Evolutionary conservation across 2,329 filamentous ascomycete species (phyloP).

Genomic region (Pseudogymnoascus sp.): DNA sequence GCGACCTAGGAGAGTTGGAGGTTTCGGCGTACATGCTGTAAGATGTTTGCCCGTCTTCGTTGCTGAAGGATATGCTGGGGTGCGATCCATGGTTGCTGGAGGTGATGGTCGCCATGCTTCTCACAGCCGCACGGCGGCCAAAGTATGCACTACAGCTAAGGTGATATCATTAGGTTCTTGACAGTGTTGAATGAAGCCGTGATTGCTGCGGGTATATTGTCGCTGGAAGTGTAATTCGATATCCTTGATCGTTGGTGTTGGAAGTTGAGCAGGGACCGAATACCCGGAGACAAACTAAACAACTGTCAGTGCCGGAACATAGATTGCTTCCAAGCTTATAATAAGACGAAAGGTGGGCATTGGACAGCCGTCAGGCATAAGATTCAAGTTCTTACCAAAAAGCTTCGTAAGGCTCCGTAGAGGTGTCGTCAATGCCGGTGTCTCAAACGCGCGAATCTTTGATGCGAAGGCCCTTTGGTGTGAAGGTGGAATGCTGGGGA

Average conservation of each 20-base stretch:
- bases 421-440: conserved; percentile 5
- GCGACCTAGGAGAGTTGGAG: conserved; percentile 8
- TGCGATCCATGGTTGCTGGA: conserved; percentile 9
- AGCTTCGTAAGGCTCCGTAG: neutral
- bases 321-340: conserved; percentile 1
- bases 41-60: neutral
- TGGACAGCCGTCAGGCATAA: neutral
- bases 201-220: neutral
- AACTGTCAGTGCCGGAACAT: conserved; percentile 6
- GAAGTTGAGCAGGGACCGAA: conserved; percentile 2
- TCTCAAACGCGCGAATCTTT: conserved; percentile 6
- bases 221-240: neutral
- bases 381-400: neutral
- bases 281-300: conserved; percentile 4
- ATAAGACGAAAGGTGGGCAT: neutral
- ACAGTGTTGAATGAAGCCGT: neutral
- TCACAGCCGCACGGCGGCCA: conserved; percentile 13
- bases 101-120: conserved; percentile 13
- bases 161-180: conserved; percentile 11
- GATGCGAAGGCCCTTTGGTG: neutral
- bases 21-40: conserved; percentile 7
- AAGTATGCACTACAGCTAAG: conserved; percentile 5
- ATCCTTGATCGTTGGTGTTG: conserved; percentile 2
- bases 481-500: neutral
- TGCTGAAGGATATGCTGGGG: conserved; percentile 10